phyloP scores from a whole-genome alignment of 495 filamentous ascomycete genomes.

The Penicillium nucicola region DNA sequence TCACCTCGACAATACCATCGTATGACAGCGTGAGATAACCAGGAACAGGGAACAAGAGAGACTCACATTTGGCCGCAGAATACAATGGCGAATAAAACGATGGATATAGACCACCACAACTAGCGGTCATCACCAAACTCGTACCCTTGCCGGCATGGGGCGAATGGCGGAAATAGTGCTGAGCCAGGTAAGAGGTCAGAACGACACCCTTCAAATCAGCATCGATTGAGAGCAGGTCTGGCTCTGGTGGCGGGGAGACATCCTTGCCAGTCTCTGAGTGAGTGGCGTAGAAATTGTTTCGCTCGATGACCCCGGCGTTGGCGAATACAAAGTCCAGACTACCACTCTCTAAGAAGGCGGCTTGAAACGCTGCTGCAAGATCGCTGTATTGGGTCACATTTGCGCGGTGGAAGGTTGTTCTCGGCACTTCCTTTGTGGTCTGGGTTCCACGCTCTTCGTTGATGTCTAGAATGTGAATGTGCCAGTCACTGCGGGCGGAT shows the following conservation, averaged over 20 bases:
- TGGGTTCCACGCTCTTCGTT: slow-evolving; percentile 9
- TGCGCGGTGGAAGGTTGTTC: slow-evolving; percentile 5
- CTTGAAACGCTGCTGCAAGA: slow-evolving; percentile 13
- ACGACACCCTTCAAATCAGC: slow-evolving; percentile 19
- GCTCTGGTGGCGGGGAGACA: slow-evolving; percentile 12
- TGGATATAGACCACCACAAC: slow-evolving; percentile 18
- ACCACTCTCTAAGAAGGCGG: background rate
- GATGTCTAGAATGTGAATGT: slow-evolving; percentile 15
- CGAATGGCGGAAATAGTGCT: slow-evolving; percentile 23
- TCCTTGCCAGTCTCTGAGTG: background rate
- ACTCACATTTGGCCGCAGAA: slow-evolving; percentile 17
- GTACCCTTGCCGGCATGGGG: slow-evolving; percentile 5
- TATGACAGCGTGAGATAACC: background rate
- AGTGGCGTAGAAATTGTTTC: slow-evolving; percentile 15
- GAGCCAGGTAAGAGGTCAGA: slow-evolving; percentile 16
- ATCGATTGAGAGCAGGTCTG: slow-evolving; percentile 14
- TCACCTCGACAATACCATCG: background rate
- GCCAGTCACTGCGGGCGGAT: slow-evolving; percentile 6
- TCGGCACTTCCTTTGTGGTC: background rate
- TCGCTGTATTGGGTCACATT: slow-evolving; percentile 18
- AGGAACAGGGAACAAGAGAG: background rate
- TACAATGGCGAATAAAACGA: slow-evolving; percentile 17
- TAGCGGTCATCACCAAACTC: slow-evolving; percentile 21
- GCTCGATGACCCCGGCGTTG: slow-evolving; percentile 20
- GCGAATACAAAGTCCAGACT: slow-evolving; percentile 20